Conservation (phyloP, 805 yeast genomes). For the Nakazawaea wyomingensis region DNA sequence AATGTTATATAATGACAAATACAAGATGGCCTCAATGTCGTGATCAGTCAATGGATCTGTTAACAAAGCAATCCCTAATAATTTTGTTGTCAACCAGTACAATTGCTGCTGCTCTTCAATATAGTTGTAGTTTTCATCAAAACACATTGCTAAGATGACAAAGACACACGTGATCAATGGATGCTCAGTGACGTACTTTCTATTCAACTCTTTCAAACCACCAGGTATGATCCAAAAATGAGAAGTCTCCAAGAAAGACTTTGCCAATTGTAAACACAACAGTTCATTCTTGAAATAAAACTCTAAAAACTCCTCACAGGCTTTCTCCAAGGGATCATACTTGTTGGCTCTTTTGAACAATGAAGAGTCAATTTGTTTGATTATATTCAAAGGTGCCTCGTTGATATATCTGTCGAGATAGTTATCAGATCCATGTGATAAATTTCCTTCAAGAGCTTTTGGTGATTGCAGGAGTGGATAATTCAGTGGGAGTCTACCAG, state of each 20-base stretch:
- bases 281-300: slow-evolving; percentile 39
- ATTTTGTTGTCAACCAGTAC: slow-evolving; percentile 42
- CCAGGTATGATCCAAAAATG: slow-evolving; percentile 63
- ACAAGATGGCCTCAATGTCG: slow-evolving; percentile 55
- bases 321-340: slow-evolving; percentile 27
- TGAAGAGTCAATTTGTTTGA: slow-evolving; percentile 24
- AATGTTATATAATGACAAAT: slow-evolving; percentile 48
- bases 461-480: background rate
- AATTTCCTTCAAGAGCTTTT: background rate
- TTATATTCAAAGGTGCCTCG: slow-evolving; percentile 26
- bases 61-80: slow-evolving; percentile 44
- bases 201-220: slow-evolving; percentile 44
- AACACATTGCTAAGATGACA: slow-evolving; percentile 49
- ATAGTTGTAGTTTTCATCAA: slow-evolving; percentile 46
- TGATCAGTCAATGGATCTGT: slow-evolving; percentile 52
- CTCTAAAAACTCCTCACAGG: slow-evolving; percentile 38
- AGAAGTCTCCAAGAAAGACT: slow-evolving; percentile 45
- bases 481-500: background rate
- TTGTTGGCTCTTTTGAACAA: slow-evolving; percentile 20
- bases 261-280: slow-evolving; percentile 39
- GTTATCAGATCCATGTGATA: slow-evolving; percentile 8
- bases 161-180: slow-evolving; percentile 52
- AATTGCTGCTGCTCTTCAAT: slow-evolving; percentile 42
- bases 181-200: slow-evolving; percentile 42
- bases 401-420: slow-evolving; percentile 9